phyloP scores from a whole-genome alignment of 2,329 filamentous ascomycete genomes.

The Fusarium pseudoanthophilum region DNA sequence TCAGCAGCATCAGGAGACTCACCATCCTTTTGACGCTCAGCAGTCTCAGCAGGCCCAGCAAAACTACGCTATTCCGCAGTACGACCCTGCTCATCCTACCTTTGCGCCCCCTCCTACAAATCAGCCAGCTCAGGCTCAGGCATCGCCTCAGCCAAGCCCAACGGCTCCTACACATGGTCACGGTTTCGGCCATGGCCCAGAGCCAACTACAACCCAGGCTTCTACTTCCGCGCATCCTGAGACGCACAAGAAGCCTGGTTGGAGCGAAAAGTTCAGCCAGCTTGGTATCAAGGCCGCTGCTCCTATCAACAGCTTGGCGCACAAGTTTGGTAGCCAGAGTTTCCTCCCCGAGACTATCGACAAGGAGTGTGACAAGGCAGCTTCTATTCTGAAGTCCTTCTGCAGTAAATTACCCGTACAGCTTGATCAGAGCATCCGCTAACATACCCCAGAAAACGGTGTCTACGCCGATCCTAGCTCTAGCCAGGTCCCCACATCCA shows the following conservation, averaged over 20 bases:
- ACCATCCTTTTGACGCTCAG: not conserved
- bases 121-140: conserved; percentile 7
- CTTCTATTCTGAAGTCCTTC: conserved; percentile 83
- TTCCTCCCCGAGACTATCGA: conserved; percentile 89
- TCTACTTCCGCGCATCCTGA: conserved; percentile 21
- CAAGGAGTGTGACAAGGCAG: conserved; percentile 91
- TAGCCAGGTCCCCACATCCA: conserved; percentile 46
- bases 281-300: conserved; percentile 64
- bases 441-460: conserved; percentile 57
- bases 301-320: conserved; percentile 83
- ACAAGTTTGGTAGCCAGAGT: conserved; percentile 83
- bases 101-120: conserved; percentile 46
- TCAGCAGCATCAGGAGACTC: conserved; percentile 15
- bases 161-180: conserved; percentile 1
- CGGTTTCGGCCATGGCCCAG: not conserved
- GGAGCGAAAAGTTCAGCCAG: conserved; percentile 47
- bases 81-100: conserved; percentile 46
- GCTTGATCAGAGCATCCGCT: not conserved
- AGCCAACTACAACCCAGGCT: conserved; percentile 2
- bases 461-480: conserved; percentile 57
- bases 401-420: conserved; percentile 70
- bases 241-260: conserved; percentile 42
- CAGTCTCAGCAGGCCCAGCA: conserved; percentile 26
- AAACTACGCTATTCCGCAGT: conserved; percentile 45
- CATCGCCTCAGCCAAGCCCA: not conserved